These are phyloP conservation scores for Pseudocercospora fijiensis DNA, from an alignment of 2,329 filamentous ascomycete genomes.

Conservation along the genomic window DNA sequence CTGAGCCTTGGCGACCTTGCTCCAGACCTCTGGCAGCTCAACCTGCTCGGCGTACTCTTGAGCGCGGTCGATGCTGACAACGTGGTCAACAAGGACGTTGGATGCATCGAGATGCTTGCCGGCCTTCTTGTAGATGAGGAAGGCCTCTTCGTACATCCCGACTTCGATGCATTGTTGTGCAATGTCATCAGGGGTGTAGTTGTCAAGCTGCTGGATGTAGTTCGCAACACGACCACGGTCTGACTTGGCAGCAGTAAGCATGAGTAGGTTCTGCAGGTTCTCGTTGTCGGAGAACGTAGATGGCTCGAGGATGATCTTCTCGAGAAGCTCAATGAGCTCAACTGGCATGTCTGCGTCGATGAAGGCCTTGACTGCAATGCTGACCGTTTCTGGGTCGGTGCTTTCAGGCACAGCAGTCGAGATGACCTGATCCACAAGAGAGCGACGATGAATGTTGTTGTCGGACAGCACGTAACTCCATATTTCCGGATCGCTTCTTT, in stretches of 20 bases:
- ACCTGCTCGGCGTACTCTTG: conserved; percentile 94
- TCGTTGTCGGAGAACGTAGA: conserved; percentile 97
- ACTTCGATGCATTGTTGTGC: conserved; percentile 91
- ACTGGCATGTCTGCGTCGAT: conserved; percentile 85
- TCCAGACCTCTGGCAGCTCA: conserved; percentile 94
- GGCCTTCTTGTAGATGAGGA: conserved; percentile 98
- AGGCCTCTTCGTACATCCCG: conserved; percentile 92
- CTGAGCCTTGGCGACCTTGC: conserved; percentile 96
- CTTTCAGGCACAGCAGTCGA: conserved; percentile 73
- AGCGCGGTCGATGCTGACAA: conserved; percentile 96
- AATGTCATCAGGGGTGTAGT: conserved; percentile 90
- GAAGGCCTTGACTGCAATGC: conserved; percentile 89
- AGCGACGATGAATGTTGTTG: conserved; percentile 93
- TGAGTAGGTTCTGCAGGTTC: conserved; percentile 91
- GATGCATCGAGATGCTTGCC: conserved; percentile 82
- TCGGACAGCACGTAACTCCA: conserved; percentile 93
- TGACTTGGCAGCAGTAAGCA: conserved; percentile 94
- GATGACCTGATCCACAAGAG: conserved; percentile 92
- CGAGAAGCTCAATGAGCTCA: conserved; percentile 93
- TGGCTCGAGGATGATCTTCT: conserved; percentile 99
- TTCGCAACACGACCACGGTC: conserved; percentile 94
- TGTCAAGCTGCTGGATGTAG: conserved; percentile 88
- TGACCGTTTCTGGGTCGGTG: conserved; percentile 90
- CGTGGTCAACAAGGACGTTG: conserved; percentile 89
- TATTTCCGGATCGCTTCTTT: conserved; percentile 83